These are phyloP conservation scores for Alternaria sp. DNA, from an alignment of 2,329 filamentous ascomycete species.

Conservation along the genomic window DNA sequence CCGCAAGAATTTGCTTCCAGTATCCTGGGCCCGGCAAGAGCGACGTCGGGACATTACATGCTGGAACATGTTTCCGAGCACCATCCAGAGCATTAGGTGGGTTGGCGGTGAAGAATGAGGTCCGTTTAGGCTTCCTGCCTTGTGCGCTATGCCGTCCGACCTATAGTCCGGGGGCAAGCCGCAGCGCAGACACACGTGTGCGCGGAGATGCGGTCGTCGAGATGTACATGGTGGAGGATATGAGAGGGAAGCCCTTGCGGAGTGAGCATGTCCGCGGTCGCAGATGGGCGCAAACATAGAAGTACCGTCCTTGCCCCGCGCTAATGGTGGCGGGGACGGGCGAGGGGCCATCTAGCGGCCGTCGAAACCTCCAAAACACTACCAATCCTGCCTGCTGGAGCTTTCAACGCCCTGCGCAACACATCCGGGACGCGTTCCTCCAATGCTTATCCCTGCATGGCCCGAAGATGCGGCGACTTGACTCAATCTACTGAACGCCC, in stretches of 20 bases:
- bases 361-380: constrained; percentile 7
- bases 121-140: constrained; percentile 24
- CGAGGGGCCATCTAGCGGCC: constrained; percentile 4
- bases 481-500: neutral
- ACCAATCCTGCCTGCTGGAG: constrained; percentile 6
- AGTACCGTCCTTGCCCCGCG: constrained; percentile 9
- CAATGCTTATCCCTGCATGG: constrained; percentile 19
- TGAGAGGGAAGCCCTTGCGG: neutral
- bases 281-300: constrained; percentile 7
- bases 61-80: neutral
- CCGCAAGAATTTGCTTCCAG: constrained; percentile 12
- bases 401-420: constrained; percentile 14
- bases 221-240: neutral
- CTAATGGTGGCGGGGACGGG: constrained; percentile 17
- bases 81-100: neutral
- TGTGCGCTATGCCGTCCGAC: constrained; percentile 16
- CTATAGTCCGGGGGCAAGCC: neutral
- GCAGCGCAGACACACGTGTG: neutral
- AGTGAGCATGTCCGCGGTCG: neutral
- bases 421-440: constrained; percentile 9
- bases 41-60: constrained; percentile 10
- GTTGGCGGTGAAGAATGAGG: constrained; percentile 20
- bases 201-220: neutral
- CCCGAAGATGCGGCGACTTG: neutral
- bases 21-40: constrained; percentile 20